Evolutionary conservation across 129 eudicot species (phyloP).

Genomic region (Flaveria bidentis): DNA sequence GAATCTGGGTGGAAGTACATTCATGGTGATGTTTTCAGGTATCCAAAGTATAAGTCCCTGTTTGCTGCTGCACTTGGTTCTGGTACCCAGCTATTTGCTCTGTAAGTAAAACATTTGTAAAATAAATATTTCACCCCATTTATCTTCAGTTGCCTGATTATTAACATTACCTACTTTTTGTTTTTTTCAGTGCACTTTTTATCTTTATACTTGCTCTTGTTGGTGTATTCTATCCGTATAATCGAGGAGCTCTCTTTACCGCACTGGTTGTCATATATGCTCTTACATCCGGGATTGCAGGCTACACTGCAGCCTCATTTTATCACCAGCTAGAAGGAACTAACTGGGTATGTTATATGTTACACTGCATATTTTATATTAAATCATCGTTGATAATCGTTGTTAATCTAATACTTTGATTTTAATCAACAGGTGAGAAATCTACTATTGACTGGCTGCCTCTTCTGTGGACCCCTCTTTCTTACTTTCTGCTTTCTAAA

Average conservation of each 20-base stretch:
- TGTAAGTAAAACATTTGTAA: slow-evolving; percentile 39
- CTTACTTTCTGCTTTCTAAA: slow-evolving; percentile 86
- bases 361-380: neutral
- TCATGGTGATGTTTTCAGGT: slow-evolving; percentile 63
- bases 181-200: slow-evolving; percentile 52
- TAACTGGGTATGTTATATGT: slow-evolving; percentile 63
- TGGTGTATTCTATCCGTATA: slow-evolving; percentile 89
- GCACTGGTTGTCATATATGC: slow-evolving; percentile 85
- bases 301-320: slow-evolving; percentile 76
- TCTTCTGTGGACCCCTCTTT: slow-evolving; percentile 80
- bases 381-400: slow-evolving; percentile 10
- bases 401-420: slow-evolving; percentile 14
- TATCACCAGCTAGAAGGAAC: slow-evolving; percentile 81
- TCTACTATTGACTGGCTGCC: slow-evolving; percentile 67
- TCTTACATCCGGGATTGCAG: slow-evolving; percentile 83
- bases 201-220: slow-evolving; percentile 68
- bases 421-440: slow-evolving; percentile 63
- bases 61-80: slow-evolving; percentile 67
- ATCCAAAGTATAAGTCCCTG: slow-evolving; percentile 56
- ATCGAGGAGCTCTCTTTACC: slow-evolving; percentile 79
- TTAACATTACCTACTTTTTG: neutral
- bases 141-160: neutral
- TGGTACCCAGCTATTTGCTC: slow-evolving; percentile 61
- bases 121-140: slow-evolving; percentile 1
- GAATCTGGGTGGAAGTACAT: slow-evolving; percentile 73